Conservation (phyloP, 768 basidiomycete genomes). For the Scleroderma bovista region DNA sequence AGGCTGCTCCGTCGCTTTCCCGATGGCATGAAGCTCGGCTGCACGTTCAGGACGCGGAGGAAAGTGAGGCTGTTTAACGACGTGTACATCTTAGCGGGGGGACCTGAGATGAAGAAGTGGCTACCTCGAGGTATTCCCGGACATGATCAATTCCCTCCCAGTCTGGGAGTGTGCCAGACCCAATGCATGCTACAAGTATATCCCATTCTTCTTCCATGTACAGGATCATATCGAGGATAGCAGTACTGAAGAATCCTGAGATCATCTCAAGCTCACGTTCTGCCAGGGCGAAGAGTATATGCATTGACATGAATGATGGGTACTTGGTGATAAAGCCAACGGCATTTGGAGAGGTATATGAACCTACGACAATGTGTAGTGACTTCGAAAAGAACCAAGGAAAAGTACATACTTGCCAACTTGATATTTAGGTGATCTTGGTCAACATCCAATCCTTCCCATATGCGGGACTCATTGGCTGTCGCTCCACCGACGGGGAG, state of each 20-base stretch:
- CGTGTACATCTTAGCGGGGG: neutral
- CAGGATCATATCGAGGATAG: conserved; percentile 6
- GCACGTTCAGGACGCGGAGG: conserved; percentile 1
- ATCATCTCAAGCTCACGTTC: neutral
- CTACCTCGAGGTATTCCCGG: conserved; percentile 2
- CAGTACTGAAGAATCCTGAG: neutral
- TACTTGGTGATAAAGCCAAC: conserved; percentile 7
- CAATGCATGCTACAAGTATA: conserved; percentile 6
- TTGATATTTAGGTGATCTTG: conserved; percentile 10
- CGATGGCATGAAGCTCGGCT: conserved; percentile 6
- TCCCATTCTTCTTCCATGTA: conserved; percentile 8
- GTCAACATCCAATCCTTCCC: conserved; percentile 9
- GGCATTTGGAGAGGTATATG: conserved; percentile 1
- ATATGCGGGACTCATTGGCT: conserved; percentile 13
- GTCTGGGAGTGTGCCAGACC: conserved; percentile 3
- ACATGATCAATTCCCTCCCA: conserved; percentile 2
- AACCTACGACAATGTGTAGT: neutral
- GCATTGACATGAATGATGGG: conserved; percentile 7
- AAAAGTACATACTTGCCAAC: conserved; percentile 2
- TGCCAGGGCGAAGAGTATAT: conserved; percentile 7
- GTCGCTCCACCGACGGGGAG: conserved; percentile 11
- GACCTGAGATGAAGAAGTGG: neutral
- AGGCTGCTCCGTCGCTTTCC: neutral
- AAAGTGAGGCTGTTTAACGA: neutral
- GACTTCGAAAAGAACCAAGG: neutral